phyloP scores from a whole-genome alignment of 1,139 yeast genomes.

The Suzukiozyma palmioleophila region DNA sequence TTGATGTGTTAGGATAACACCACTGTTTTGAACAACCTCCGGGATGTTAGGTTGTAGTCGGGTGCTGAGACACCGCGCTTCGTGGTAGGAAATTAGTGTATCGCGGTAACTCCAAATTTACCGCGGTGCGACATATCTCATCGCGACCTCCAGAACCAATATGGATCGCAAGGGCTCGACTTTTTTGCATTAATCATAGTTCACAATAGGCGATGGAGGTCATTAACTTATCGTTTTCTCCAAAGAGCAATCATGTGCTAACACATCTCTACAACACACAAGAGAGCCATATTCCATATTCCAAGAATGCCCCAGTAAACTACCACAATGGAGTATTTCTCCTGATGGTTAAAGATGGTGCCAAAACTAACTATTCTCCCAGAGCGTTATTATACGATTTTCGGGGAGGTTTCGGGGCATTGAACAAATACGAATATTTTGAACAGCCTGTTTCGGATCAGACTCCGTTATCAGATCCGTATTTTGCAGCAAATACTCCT shows the following conservation, averaged over 20 bases:
- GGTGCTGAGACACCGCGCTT: no score
- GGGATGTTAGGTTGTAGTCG: no score
- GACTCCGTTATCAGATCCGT: background rate
- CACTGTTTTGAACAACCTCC: no score
- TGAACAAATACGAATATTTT: constrained; percentile 50
- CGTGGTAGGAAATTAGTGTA: no score
- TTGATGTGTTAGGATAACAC: no score
- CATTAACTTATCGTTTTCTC: constrained; percentile 67
- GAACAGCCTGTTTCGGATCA: constrained; percentile 15
- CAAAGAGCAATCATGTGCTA: constrained; percentile 62
- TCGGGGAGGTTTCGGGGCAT: constrained; percentile 58
- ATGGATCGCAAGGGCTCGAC: no score
- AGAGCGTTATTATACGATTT: constrained; percentile 77
- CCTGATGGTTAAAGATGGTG: constrained; percentile 29
- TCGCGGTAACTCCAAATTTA: no score
- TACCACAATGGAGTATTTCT: constrained; percentile 33
- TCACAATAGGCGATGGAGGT: constrained; percentile 57
- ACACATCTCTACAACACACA: constrained; percentile 82
- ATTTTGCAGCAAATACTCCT: background rate
- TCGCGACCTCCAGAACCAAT: no score
- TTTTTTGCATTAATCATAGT: no score
- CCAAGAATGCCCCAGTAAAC: constrained; percentile 18
- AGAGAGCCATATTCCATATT: constrained; percentile 61
- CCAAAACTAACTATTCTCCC: constrained; percentile 67
- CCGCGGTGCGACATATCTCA: no score